phyloP scores from a whole-genome alignment of 257 asterid genomes.

The Solanum virginianum region DNA sequence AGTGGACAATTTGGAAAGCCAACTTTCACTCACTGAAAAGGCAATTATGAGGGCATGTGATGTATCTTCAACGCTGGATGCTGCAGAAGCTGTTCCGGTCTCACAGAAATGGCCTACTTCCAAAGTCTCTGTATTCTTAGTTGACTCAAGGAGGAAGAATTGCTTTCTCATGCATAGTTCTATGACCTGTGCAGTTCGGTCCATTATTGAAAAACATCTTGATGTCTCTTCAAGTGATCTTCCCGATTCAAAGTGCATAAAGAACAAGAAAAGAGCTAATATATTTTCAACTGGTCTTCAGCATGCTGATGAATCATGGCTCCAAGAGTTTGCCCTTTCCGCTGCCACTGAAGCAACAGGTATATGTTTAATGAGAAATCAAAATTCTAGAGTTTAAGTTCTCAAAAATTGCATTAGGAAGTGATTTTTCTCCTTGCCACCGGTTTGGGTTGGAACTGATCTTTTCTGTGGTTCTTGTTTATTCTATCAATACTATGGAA shows the following conservation, averaged over 20 bases:
- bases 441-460: neutral
- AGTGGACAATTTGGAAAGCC: conserved; percentile 11
- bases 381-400: neutral
- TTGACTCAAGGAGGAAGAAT: conserved; percentile 7
- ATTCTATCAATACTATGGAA: neutral
- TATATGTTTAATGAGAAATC: neutral
- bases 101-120: conserved; percentile 10
- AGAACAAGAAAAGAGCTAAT: conserved; percentile 2
- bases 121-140: conserved; percentile 11
- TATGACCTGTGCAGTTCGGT: conserved; percentile 7
- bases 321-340: conserved; percentile 4
- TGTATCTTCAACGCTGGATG: conserved; percentile 8
- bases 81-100: neutral
- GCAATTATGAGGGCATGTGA: conserved; percentile 17
- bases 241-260: neutral
- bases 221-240: neutral
- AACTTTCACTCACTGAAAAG: conserved; percentile 13
- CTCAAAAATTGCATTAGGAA: neutral
- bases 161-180: conserved; percentile 5
- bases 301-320: neutral
- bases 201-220: conserved; percentile 13
- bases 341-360: conserved; percentile 15
- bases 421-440: neutral
- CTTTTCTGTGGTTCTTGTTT: neutral
- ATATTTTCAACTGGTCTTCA: neutral